Base-by-base conservation (phyloP, 345 rosid genomes). In the Camelina sativa region DNA sequence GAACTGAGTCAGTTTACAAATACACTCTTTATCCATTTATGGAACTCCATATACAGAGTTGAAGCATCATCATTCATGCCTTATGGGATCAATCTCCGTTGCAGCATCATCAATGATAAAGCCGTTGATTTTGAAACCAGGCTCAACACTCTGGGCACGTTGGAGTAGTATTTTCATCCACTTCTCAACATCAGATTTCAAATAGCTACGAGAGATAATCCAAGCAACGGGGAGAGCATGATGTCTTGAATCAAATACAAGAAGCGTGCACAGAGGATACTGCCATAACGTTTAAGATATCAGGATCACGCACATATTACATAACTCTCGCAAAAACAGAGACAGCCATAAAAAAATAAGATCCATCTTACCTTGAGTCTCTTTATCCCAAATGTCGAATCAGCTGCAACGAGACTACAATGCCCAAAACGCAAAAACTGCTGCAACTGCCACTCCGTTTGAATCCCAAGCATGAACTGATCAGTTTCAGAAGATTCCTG, bases 391-490 rank as follows among this genome's bases (percentile, higher is more conserved):
- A 95, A 95, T 35, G 97, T 88, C 2, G 96, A 88, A 86, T 90
- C 98, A 25, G 89, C 86, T 4, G 94, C 96, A 80, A 95, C 58
- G 23, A 90, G 88, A 84, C 90, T 85, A 62, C 79, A 83, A 82
- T 89, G 98, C 16, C 99, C 98, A 74, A 92, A 95, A 7, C 96
- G 89, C 28, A 89, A 81, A 82, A 95, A 81, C 66, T 90, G 98
- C 78, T 92, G 92, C 90, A 95, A 77, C 83, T 90, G 96, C 96
- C 97, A 92, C 78, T 95, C 97, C 4, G 97, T 91, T 78, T 95
- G 99, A 75, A 95, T 87, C 40, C 99, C 99, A 16, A 95, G 84
- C 78, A 95, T 82, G 63, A 89, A 95, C 72, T 96, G 80, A 70
- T 86, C 90, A 0, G 82, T 72, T 66, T 90, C 96, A 6, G 96